Percentiles rank a stretch among this genome's conserved stretches.
Evolutionary conservation across 1,284 basidiomycete genomes (phyloP).

Genomic region (Ceratobasidium theobromae): DNA sequence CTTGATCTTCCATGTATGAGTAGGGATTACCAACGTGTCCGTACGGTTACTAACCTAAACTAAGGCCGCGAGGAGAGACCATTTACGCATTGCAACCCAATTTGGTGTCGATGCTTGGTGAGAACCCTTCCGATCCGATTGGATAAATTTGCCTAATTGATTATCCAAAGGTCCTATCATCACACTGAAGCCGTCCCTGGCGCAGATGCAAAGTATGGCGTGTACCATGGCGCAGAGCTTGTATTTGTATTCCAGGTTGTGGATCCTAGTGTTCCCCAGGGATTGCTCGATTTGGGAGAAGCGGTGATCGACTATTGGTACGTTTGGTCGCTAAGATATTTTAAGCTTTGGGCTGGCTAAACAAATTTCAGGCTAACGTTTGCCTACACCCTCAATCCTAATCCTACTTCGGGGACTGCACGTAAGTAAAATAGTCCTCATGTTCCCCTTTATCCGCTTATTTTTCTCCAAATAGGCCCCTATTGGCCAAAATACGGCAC

Average conservation of each 20-base stretch:
- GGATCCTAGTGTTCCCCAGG: not conserved
- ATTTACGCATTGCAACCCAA: not conserved
- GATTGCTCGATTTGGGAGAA: not conserved
- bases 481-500: not conserved
- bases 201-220: too few species aligned
- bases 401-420: not conserved
- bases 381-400: constrained; percentile 9
- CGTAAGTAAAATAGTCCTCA: not conserved
- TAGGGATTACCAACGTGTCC: too few species aligned
- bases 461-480: not conserved
- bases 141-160: too few species aligned
- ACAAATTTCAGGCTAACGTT: not conserved
- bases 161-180: too few species aligned
- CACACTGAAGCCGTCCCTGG: too few species aligned
- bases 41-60: not conserved
- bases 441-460: not conserved
- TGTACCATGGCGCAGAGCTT: too few species aligned
- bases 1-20: constrained; percentile 16
- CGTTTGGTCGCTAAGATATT: not conserved
- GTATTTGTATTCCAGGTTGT: not conserved
- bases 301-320: constrained; percentile 2
- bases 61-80: constrained; percentile 3
- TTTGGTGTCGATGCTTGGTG: too few species aligned
- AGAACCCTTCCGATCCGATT: too few species aligned
- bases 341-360: not conserved